Evolutionary conservation across 345 rosid species (phyloP), one percentile per base, ranked within the genome.

Genomic region (Ceriops decandra): DNA sequence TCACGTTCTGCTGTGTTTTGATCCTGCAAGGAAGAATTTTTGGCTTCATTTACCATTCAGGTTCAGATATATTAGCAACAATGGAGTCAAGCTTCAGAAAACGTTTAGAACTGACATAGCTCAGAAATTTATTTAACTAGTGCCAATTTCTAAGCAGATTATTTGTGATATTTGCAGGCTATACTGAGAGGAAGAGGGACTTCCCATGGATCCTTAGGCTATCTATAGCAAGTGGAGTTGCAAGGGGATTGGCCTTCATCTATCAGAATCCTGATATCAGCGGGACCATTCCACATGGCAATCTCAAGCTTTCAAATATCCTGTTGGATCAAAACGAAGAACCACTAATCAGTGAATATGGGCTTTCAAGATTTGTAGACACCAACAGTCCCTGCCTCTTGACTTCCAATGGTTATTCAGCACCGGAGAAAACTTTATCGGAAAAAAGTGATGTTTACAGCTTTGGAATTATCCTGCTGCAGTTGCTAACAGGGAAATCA

Each of bases 301-400:
- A 88, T 62, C 80, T 88, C 31, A 88, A 86, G 76, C 88, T 73
- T n/a, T 86, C 93, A 27, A 88, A 88, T 62, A 84, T 88, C 69
- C 30, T 84, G 30, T 15, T 86, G 60, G 72, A 69, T 2, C 82
- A 84, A 13, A 69, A 80, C 22, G 66, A 75, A 60, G 87, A 80
- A 63, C 83, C 90, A 7, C 30, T 84, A 49, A 77, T 86, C 26
- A 84, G 88, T 68, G 86, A 88, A 64, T 83, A 82, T 5, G 86
- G 88, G 9, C 51, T 65, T 22, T 60, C 81, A 61, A 74, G 64
- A 53, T 73, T 80, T 38, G 7, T 80, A n/a, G 74, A 85, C 77
- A 67, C 74, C 35, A 67, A 74, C 36, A 78, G 38, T n/a, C 2
- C 28, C 8, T 33, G 46, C 51, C 54, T 62, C 63, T 59, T 67